Conservation (phyloP, 2,329 filamentous ascomycete genomes). For the Waltergamsia citrina region DNA sequence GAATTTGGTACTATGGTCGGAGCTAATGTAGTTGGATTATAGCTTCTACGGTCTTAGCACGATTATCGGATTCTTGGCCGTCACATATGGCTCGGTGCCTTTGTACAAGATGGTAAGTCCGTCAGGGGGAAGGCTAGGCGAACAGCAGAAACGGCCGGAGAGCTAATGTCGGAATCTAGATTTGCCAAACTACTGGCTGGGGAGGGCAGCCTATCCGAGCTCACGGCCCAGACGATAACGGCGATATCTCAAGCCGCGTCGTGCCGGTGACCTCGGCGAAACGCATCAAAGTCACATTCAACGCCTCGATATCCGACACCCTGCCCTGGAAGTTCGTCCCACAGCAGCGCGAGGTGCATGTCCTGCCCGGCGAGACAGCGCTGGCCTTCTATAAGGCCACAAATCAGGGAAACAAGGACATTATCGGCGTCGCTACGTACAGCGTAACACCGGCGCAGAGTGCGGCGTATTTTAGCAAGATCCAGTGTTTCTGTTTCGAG, state of each 20-base stretch:
- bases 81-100: slow-evolving; percentile 77
- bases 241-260: slow-evolving; percentile 66
- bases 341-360: slow-evolving; percentile 92
- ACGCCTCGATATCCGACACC: slow-evolving; percentile 87
- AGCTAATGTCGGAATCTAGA: slow-evolving; percentile 31
- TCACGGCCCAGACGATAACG: slow-evolving; percentile 42
- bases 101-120: slow-evolving; percentile 71
- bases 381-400: slow-evolving; percentile 96
- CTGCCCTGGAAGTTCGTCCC: slow-evolving; percentile 96
- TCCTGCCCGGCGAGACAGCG: slow-evolving; percentile 91
- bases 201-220: slow-evolving; percentile 87
- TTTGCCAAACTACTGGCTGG: slow-evolving; percentile 83
- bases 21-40: slow-evolving; percentile 3
- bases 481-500: slow-evolving; percentile 99
- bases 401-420: slow-evolving; percentile 82
- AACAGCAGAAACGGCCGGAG: background rate
- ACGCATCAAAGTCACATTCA: slow-evolving; percentile 91
- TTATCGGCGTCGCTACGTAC: slow-evolving; percentile 96
- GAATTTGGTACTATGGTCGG: background rate
- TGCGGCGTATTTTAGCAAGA: slow-evolving; percentile 97
- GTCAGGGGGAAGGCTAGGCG: background rate
- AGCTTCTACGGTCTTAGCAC: slow-evolving; percentile 70
- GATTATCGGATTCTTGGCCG: slow-evolving; percentile 68
- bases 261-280: slow-evolving; percentile 71
- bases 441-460: slow-evolving; percentile 94